These are phyloP conservation scores for Alternaria sp. DNA, from an alignment of 2,329 filamentous ascomycete genomes.

Conservation along the genomic window DNA sequence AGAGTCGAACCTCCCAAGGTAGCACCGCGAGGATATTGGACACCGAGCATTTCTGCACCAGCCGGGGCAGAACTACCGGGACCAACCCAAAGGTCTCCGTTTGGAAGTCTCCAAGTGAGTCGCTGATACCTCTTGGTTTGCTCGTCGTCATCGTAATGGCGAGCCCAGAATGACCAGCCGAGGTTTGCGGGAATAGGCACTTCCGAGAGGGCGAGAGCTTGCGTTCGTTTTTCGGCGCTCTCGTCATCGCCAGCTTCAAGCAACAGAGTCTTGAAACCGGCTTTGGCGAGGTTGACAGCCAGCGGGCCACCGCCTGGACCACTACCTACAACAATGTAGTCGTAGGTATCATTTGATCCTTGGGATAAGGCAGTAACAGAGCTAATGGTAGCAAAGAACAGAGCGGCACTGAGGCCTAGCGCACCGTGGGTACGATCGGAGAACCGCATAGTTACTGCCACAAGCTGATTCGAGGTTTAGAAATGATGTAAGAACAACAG, in stretches of 20 bases:
- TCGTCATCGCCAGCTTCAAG: background rate
- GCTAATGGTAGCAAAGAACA: background rate
- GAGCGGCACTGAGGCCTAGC: background rate
- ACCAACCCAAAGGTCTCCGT: background rate
- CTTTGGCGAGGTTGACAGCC: background rate
- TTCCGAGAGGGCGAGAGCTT: background rate
- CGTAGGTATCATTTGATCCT: background rate
- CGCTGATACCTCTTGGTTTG: background rate
- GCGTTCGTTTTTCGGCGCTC: background rate
- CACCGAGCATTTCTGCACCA: background rate
- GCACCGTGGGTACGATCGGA: too few relatives aligned
- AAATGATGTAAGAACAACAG: too few relatives aligned
- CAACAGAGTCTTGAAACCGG: background rate
- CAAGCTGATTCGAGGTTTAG: too few relatives aligned
- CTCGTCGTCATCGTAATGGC: background rate
- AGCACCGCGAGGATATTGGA: constrained; percentile 1
- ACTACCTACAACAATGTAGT: background rate
- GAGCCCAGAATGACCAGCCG: background rate
- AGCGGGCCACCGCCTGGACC: background rate
- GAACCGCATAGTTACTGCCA: too few relatives aligned
- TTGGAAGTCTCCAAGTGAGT: background rate
- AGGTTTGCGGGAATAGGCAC: background rate
- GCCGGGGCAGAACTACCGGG: background rate
- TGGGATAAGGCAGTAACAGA: background rate
- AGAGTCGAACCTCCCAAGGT: background rate